Base-by-base conservation (phyloP, 1,284 basidiomycete species). In the Moesziomyces sp. region DNA sequence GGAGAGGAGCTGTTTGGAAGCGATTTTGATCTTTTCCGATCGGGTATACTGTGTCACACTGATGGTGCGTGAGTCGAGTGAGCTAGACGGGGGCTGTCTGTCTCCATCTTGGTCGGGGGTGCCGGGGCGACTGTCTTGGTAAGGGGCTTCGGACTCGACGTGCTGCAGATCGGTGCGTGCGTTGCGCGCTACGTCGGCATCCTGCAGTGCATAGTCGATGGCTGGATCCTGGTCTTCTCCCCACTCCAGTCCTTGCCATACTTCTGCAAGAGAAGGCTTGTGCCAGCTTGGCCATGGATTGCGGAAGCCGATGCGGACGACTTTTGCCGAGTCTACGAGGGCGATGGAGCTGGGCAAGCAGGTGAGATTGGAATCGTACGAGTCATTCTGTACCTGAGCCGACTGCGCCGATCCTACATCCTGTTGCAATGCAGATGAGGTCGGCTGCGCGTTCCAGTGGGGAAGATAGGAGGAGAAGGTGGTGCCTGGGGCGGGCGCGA, bases 241-340 rank as follows among this genome's bases (percentile, higher is more conserved):
- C 81, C 81, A 83, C 18, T 74, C 60, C 4, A 83, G 57, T 0
- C 74, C 74, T 35, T 78, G 69, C 72, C 79, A 70, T 1, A 83
- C 62, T 35, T 81, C 69, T 14, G 56, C 24, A 6, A 75, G 19
- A 0, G 67, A 73, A 2, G 81, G 80, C 42, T 77, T 79, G 52
- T 72, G 73, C 67, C 72, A 76, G 54, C 77, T 79, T 7, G 68
- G 64, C 81, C 81, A 83, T 3, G 81, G 81, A 40, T 83, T 83
- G 18, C 61, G 71, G 42, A 83, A 83, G 5, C 78, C 77, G 9
- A 65, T 69, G 38, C 71, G 60, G 9, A 65, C 63, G 14, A 62
- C 66, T 26, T 59, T 69, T 44, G 23, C 28, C 4, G 55, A 30
- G 11, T 69, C 66, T 4, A 69, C 45, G 21, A 63, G 59, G 9